These are phyloP conservation scores for Oropetium thomaeum DNA, from an alignment of 176 grass and related monocot species.

Conservation along the genomic window DNA sequence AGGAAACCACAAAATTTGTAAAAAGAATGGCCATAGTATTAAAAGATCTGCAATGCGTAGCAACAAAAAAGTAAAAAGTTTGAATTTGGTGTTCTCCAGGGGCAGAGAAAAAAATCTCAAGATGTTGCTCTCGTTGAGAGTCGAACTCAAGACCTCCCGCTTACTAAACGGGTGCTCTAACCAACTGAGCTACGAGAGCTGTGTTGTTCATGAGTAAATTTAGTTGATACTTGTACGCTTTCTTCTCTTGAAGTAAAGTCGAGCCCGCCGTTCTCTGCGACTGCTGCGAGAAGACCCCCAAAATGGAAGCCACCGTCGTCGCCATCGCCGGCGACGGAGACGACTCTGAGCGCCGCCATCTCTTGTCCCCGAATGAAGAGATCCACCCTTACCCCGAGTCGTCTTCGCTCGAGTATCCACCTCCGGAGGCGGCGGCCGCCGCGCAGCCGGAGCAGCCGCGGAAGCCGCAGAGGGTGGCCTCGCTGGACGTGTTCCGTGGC, in stretches of 20 bases:
- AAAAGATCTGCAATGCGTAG: too few relatives aligned
- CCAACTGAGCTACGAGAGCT: constrained; percentile 75
- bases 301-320: constrained; percentile 45
- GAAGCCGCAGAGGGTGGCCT: constrained; percentile 59
- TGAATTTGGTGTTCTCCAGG: too few relatives aligned
- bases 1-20: too few relatives aligned
- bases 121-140: constrained; percentile 88
- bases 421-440: background rate
- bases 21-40: too few relatives aligned
- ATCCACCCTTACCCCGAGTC: constrained; percentile 40
- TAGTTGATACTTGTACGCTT: background rate
- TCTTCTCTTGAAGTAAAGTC: background rate
- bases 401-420: background rate
- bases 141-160: constrained; percentile 94
- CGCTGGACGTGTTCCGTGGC: constrained; percentile 92
- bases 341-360: constrained; percentile 32
- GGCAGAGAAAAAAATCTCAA: too few relatives aligned
- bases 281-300: background rate
- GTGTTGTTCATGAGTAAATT: background rate
- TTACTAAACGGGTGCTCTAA: constrained; percentile 95
- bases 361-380: constrained; percentile 31
- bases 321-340: constrained; percentile 36
- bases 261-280: too few relatives aligned
- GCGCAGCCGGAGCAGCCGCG: constrained; percentile 17
- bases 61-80: too few relatives aligned